A percentile compares a stretch with the other conserved stretches of the same genome.
Conservation (phyloP, 805 yeast genomes). For the Priceomyces castillae region DNA sequence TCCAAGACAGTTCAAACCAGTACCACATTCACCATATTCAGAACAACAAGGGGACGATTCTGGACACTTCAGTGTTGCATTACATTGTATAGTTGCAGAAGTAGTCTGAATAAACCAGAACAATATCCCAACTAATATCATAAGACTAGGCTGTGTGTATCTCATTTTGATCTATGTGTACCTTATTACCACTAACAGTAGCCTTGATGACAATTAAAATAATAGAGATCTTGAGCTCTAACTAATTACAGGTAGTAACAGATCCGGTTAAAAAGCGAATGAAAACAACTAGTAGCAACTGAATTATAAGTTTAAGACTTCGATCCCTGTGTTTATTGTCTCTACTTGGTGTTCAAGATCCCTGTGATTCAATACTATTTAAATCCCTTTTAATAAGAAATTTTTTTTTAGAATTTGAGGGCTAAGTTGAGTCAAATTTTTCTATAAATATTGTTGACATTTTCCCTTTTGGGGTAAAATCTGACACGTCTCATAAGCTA, state of each 20-base stretch:
- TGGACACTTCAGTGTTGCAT: conserved; percentile 61
- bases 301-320: neutral
- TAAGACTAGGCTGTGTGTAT: conserved; percentile 2
- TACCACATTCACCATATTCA: conserved; percentile 76
- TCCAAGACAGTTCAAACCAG: conserved; percentile 75
- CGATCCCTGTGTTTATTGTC: neutral
- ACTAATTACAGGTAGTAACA: neutral
- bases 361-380: neutral
- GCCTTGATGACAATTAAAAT: conserved; percentile 1
- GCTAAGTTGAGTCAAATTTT: neutral
- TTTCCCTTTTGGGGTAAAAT: conserved; percentile 1
- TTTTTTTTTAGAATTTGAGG: neutral
- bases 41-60: conserved; percentile 82
- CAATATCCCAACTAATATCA: neutral
- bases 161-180: conserved; percentile 3
- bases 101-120: conserved; percentile 5
- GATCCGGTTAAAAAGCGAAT: too few species aligned
- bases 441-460: conserved; percentile 1
- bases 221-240: neutral
- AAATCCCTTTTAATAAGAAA: neutral
- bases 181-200: neutral
- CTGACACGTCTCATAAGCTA: neutral
- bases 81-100: conserved; percentile 40
- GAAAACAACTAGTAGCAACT: too few species aligned
- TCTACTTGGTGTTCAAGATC: neutral